Evolutionary conservation across 2,329 filamentous ascomycete species (phyloP).

Genomic region (Ophiostoma sp.): DNA sequence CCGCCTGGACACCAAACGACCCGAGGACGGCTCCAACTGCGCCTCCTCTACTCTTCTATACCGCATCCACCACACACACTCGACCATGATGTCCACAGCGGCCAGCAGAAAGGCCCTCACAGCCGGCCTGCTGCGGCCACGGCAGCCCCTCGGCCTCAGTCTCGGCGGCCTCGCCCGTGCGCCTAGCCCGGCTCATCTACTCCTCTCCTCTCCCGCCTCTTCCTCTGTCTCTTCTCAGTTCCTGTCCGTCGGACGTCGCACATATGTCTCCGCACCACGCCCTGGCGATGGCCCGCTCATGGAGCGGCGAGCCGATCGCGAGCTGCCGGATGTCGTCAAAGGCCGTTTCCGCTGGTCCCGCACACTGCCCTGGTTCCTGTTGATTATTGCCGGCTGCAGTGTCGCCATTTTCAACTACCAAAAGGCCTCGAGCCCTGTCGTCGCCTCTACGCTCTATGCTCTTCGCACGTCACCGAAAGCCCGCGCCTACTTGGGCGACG

Average conservation of each 20-base stretch:
- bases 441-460: conserved; percentile 88
- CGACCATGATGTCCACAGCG: conserved; percentile 28
- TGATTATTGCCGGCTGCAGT: conserved; percentile 68
- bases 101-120: conserved; percentile 21
- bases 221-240: background rate
- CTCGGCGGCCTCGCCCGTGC: background rate
- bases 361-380: conserved; percentile 78
- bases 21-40: background rate
- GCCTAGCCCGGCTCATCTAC: background rate
- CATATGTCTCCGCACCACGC: conserved; percentile 57
- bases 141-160: conserved; percentile 16
- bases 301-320: conserved; percentile 64
- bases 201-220: conserved; percentile 11
- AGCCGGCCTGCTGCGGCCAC: conserved; percentile 26
- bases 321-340: conserved; percentile 57
- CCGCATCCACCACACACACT: background rate
- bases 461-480: conserved; percentile 77
- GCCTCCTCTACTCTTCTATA: background rate
- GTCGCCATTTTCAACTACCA: conserved; percentile 99
- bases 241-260: conserved; percentile 36
- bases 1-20: background rate
- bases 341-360: conserved; percentile 62
- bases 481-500: conserved; percentile 77
- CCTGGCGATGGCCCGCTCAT: conserved; percentile 63
- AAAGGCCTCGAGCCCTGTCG: conserved; percentile 81